Percentiles rank a stretch among this genome's conserved stretches.
Evolutionary conservation across 306 rosid genomes (phyloP).

Genomic region (Prinsepia uniflora): DNA sequence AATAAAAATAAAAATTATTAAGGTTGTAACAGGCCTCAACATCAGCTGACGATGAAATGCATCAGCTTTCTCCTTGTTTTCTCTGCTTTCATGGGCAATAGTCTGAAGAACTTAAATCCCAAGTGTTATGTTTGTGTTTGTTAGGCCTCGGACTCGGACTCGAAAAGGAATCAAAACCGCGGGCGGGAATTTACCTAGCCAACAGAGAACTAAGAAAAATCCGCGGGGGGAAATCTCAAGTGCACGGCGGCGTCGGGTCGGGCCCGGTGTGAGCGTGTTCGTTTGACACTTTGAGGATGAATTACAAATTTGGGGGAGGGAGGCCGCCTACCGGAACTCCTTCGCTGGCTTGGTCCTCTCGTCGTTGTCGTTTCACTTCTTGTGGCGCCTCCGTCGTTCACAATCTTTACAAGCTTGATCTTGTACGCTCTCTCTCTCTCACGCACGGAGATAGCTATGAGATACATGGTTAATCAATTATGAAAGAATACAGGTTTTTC

Average conservation of each 20-base stretch:
- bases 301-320: conserved; percentile 26
- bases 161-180: not conserved
- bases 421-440: not conserved
- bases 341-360: conserved; percentile 28
- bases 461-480: not conserved
- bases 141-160: too few species aligned
- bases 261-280: not conserved
- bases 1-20: too few species aligned
- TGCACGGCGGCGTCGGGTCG: not conserved
- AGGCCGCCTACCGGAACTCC: conserved; percentile 31
- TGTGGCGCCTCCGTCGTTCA: conserved; percentile 33
- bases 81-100: not conserved
- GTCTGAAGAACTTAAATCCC: not conserved
- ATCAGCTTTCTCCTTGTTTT: too few species aligned
- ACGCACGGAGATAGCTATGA: not conserved
- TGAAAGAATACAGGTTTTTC: not conserved
- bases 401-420: conserved; percentile 30
- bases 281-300: not conserved
- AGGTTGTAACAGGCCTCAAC: too few species aligned
- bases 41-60: not conserved
- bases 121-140: not conserved
- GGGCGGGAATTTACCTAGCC: not conserved
- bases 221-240: not conserved
- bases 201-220: not conserved
- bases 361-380: conserved; percentile 31